phyloP scores from a whole-genome alignment of 2,329 filamentous ascomycete genomes.

The Fusarium clavum region DNA sequence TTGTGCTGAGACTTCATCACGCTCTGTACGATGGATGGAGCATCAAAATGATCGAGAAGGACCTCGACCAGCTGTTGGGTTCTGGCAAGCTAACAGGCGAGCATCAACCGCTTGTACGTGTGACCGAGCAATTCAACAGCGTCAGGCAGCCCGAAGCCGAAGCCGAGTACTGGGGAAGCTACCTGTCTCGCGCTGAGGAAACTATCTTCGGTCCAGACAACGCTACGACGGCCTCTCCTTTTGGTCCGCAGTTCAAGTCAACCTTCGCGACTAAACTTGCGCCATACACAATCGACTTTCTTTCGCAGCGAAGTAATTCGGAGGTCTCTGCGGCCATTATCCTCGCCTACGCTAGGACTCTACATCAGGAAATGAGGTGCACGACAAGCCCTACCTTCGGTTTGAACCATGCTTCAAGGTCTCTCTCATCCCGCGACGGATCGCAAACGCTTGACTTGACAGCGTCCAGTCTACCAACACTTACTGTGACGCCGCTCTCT shows the following conservation, averaged over 20 bases:
- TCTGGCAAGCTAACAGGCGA: fast-evolving
- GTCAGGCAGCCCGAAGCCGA: not conserved
- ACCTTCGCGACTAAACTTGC: fast-evolving
- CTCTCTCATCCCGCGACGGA: constrained; percentile 2
- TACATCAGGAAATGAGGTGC: not conserved
- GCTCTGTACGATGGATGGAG: constrained; percentile 29
- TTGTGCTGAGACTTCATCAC: constrained; percentile 25
- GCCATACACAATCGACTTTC: fast-evolving
- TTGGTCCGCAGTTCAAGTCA: constrained; percentile 9
- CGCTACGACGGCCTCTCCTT: fast-evolving
- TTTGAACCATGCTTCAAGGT: constrained; percentile 24
- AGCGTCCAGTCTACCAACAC: not conserved
- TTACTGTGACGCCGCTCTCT: constrained; percentile 6
- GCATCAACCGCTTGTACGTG: not conserved
- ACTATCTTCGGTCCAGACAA: not conserved
- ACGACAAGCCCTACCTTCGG: constrained; percentile 2
- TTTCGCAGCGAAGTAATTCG: not conserved
- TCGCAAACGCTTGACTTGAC: constrained; percentile 18
- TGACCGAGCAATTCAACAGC: not conserved
- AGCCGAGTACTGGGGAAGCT: not conserved
- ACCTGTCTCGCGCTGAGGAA: not conserved
- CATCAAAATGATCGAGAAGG: constrained; percentile 24
- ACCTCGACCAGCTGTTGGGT: not conserved
- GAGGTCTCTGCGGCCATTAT: constrained; percentile 3
- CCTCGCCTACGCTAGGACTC: constrained; percentile 1